Conservation (phyloP, 2,329 filamentous ascomycete species). For the Aspergillus niger region DNA sequence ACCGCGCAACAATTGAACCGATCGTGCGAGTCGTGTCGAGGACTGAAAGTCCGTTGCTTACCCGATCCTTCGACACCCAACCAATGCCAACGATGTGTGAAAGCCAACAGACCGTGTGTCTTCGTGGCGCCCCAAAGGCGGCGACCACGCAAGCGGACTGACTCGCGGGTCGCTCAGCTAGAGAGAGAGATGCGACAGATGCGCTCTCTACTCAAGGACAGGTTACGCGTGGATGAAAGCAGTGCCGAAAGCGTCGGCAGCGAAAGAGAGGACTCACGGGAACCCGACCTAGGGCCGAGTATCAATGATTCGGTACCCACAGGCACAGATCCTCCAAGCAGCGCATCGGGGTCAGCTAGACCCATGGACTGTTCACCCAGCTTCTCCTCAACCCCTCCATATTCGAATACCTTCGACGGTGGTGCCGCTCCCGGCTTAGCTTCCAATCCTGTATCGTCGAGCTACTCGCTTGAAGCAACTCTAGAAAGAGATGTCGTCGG, state of each 20-base stretch:
- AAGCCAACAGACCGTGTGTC: conserved; percentile 36
- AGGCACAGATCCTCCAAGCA: conserved; percentile 25
- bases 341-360: conserved; percentile 23
- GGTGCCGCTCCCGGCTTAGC: conserved; percentile 23
- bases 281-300: conserved; percentile 26
- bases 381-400: conserved; percentile 20
- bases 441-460: conserved; percentile 22
- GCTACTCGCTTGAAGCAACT: conserved; percentile 22
- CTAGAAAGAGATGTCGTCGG: conserved; percentile 33
- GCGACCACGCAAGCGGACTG: conserved; percentile 40
- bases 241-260: conserved; percentile 31
- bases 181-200: conserved; percentile 43
- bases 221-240: conserved; percentile 30
- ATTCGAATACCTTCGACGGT: conserved; percentile 23
- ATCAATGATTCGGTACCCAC: conserved; percentile 22
- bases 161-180: conserved; percentile 39
- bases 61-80: conserved; percentile 34
- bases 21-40: conserved; percentile 41
- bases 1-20: conserved; percentile 36
- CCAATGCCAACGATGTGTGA: conserved; percentile 40
- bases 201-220: conserved; percentile 39
- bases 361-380: conserved; percentile 31
- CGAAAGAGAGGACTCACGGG: conserved; percentile 26
- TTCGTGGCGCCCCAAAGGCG: conserved; percentile 41
- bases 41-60: conserved; percentile 40